Evolutionary conservation across 805 yeast species (phyloP).

Genomic region (Debaryomyces tyrocola): DNA sequence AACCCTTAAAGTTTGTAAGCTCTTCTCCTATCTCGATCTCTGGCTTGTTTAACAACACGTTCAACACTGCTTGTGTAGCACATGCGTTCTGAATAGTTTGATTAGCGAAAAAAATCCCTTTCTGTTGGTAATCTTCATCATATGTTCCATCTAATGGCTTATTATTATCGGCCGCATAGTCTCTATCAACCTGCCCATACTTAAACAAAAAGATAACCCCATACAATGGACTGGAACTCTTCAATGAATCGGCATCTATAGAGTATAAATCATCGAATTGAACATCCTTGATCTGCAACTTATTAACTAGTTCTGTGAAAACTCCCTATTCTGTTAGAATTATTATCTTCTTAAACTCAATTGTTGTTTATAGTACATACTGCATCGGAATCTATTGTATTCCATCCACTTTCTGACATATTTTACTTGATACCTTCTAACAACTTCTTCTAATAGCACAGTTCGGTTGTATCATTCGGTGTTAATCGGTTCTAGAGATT

Average conservation of each 20-base stretch:
- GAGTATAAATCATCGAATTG: constrained; percentile 60
- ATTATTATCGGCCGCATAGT: constrained; percentile 24
- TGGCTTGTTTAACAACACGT: constrained; percentile 44
- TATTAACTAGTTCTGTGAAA: constrained; percentile 61
- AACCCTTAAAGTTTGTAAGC: constrained; percentile 46
- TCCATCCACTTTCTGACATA: constrained; percentile 44
- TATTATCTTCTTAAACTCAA: neutral
- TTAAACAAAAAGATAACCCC: constrained; percentile 67
- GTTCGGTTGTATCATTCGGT: too few species aligned
- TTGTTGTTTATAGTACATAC: constrained; percentile 23
- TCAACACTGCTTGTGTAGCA: constrained; percentile 71
- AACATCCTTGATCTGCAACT: constrained; percentile 50
- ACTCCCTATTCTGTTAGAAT: constrained; percentile 44
- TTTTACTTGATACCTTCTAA: neutral
- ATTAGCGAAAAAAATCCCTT: constrained; percentile 56
- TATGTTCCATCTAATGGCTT: constrained; percentile 47
- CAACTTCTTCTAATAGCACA: too few species aligned
- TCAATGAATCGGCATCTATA: constrained; percentile 46
- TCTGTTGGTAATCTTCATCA: constrained; percentile 30
- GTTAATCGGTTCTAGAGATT: too few species aligned
- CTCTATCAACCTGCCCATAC: constrained; percentile 45
- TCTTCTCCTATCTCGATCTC: constrained; percentile 49
- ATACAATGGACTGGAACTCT: constrained; percentile 42
- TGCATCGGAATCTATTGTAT: constrained; percentile 66
- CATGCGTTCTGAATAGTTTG: constrained; percentile 70